These are phyloP conservation scores for Cyclostephanos invisitatus DNA, from an alignment of 108 stramenopile genomes.

Conservation along the genomic window DNA sequence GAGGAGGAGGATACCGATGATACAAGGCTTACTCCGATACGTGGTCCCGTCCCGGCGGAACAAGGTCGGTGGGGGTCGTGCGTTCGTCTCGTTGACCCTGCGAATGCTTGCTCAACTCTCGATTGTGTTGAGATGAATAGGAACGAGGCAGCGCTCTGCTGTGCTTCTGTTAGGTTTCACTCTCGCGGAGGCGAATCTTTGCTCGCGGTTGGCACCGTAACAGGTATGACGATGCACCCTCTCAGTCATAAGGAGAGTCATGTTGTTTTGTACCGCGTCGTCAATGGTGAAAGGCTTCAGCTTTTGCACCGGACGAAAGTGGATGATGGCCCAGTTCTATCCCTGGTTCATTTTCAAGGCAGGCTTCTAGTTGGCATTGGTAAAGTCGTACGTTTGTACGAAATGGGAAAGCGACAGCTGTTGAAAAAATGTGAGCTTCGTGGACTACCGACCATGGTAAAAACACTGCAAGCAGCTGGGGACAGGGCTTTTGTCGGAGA, in stretches of 20 bases:
- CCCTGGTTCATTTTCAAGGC: conserved; percentile 92
- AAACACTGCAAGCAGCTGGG: conserved; percentile 82
- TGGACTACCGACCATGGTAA: conserved; percentile 86
- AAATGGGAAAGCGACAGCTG: conserved; percentile 97
- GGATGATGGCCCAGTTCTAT: conserved; percentile 91
- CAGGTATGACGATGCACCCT: conserved; percentile 89
- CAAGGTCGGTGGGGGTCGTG: conserved; percentile 94
- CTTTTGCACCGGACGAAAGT: conserved; percentile 92
- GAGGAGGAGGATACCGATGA: conserved; percentile 84
- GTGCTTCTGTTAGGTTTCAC: conserved; percentile 88
- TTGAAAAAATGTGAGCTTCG: conserved; percentile 95
- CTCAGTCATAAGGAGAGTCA: conserved; percentile 64
- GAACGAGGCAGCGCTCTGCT: conserved; percentile 94
- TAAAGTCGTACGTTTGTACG: conserved; percentile 85
- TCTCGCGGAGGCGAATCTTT: conserved; percentile 93
- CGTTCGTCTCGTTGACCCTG: conserved; percentile 91
- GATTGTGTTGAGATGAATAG: conserved; percentile 89
- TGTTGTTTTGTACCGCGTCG: conserved; percentile 83
- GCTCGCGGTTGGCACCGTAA: conserved; percentile 93
- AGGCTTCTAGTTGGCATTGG: conserved; percentile 95
- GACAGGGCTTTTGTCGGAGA: conserved; percentile 92
- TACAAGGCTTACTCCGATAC: conserved; percentile 73
- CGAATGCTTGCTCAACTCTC: conserved; percentile 69
- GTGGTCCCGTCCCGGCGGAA: conserved; percentile 87
- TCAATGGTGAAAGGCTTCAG: conserved; percentile 85